Conservation (phyloP, 2,329 filamentous ascomycete genomes). For the Sporothrix curviconia region DNA sequence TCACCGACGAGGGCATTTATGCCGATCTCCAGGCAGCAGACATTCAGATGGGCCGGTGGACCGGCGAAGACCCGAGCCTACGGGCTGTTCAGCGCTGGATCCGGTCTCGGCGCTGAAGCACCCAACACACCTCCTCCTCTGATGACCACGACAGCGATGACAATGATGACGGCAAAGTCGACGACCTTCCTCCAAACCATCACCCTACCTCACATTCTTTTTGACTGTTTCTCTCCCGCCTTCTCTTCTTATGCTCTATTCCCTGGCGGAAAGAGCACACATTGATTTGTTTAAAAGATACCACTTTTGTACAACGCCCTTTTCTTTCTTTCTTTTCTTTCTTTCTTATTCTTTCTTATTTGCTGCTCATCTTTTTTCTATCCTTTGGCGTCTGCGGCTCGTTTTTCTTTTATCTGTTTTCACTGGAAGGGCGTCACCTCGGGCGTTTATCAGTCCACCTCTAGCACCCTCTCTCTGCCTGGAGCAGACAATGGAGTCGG, state of each 20-base stretch:
- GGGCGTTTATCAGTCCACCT: neutral
- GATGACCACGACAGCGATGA: neutral
- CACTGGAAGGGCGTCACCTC: neutral
- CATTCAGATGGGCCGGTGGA: constrained; percentile 53
- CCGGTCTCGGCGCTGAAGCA: constrained; percentile 32
- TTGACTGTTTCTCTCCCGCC: neutral
- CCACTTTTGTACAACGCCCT: constrained; percentile 1
- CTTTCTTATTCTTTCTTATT: neutral
- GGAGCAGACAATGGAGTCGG: neutral
- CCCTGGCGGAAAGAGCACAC: neutral
- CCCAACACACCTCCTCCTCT: no score
- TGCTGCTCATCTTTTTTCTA: neutral
- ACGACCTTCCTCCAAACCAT: neutral
- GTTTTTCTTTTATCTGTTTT: neutral
- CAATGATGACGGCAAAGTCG: neutral
- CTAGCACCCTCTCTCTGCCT: neutral
- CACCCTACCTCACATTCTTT: neutral
- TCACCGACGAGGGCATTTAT: constrained; percentile 56
- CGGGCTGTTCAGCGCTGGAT: constrained; percentile 54
- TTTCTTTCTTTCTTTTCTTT: neutral
- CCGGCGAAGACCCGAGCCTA: constrained; percentile 54
- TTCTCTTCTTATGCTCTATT: neutral
- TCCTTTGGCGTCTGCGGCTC: no score
- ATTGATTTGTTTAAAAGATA: constrained; percentile 7
- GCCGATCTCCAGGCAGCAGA: constrained; percentile 48